Base-by-base conservation (phyloP, 495 filamentous ascomycete genomes). In the Acidiella bohemica region DNA sequence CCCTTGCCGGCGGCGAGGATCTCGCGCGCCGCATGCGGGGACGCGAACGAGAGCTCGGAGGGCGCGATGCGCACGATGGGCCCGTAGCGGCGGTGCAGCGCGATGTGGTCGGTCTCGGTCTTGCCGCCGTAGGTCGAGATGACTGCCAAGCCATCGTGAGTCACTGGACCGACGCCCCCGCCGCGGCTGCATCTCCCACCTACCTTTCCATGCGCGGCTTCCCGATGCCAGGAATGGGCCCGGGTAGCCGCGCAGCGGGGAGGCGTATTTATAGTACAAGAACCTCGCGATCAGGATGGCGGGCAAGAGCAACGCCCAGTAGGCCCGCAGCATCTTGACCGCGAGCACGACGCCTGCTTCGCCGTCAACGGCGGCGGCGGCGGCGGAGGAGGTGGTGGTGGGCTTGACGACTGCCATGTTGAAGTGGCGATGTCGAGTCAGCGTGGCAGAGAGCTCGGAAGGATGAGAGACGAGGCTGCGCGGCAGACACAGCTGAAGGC, bases 31-130 rank as follows among this genome's bases (percentile, higher is more conserved):
- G 50, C 53, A 12, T 42, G 23, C 37, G 73, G 70, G 7, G 68
- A 70, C 1, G 67, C 51, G 32, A 76, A 54, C 0, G 69, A 68
- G 19, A 76, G 59, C 51, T 73, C 66, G 51, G 69, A 64, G n/a
- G 73, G 73, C 1, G 58, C 63, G 29, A 71, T 67, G 19, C 73
- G 64, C 33, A 76, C 71, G 26, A 76, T 53, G 21, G 68, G 64
- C 17, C 72, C 73, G 29, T 42, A 43, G 18, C 29, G 31, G 19
- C 38, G 39, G 35, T 51, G 48, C 20, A 51, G 23, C n/a, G 38
- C 28, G 39, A 51, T 51, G 40, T 46, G 43, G 39, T 46, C 43
- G 12, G 39, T 42, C 30, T 51, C 48, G 6, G 42, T 46, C 37
- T 51, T 49, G 44, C 48, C 48, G 24, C 33, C 16, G 16, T 35